Percentiles rank a stretch among this genome's conserved stretches.
Evolutionary conservation across 2,329 filamentous ascomycete genomes (phyloP).

Genomic region (Sporothrix brasiliensis): DNA sequence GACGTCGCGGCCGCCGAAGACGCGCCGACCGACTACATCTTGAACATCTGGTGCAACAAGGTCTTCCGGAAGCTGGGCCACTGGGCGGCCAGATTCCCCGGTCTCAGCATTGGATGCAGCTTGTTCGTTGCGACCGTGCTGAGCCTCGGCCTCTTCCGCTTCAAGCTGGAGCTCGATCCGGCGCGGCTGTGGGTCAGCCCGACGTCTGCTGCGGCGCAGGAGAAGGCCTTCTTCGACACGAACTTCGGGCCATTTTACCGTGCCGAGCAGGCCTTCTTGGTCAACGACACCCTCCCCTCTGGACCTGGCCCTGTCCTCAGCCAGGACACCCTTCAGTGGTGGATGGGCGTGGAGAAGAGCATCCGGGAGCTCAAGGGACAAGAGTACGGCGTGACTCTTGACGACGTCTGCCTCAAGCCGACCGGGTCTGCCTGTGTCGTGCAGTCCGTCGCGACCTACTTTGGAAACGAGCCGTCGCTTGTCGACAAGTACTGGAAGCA

Average conservation of each 20-base stretch:
- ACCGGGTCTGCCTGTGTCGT: slow-evolving; percentile 87
- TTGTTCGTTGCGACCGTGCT: slow-evolving; percentile 75
- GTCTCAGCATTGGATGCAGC: slow-evolving; percentile 75
- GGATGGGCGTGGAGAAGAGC: slow-evolving; percentile 84
- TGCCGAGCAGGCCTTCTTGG: slow-evolving; percentile 87
- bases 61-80: slow-evolving; percentile 81
- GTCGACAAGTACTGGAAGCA: slow-evolving; percentile 72
- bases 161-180: slow-evolving; percentile 87
- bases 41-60: slow-evolving; percentile 81
- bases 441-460: slow-evolving; percentile 90
- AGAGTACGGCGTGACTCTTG: slow-evolving; percentile 67
- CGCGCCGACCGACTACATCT: slow-evolving; percentile 74
- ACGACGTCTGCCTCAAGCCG: slow-evolving; percentile 93
- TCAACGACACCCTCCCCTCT: slow-evolving; percentile 74
- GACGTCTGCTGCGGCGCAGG: slow-evolving; percentile 82
- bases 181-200: slow-evolving; percentile 97
- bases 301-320: slow-evolving; percentile 76
- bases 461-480: slow-evolving; percentile 66
- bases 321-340: slow-evolving; percentile 89
- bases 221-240: slow-evolving; percentile 90
- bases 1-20: background rate
- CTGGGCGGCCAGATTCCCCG: slow-evolving; percentile 79
- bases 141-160: slow-evolving; percentile 84
- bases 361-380: slow-evolving; percentile 72
- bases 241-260: slow-evolving; percentile 97